phyloP scores from a whole-genome alignment of 805 yeast genomes.

The Kazachstania martiniae region DNA sequence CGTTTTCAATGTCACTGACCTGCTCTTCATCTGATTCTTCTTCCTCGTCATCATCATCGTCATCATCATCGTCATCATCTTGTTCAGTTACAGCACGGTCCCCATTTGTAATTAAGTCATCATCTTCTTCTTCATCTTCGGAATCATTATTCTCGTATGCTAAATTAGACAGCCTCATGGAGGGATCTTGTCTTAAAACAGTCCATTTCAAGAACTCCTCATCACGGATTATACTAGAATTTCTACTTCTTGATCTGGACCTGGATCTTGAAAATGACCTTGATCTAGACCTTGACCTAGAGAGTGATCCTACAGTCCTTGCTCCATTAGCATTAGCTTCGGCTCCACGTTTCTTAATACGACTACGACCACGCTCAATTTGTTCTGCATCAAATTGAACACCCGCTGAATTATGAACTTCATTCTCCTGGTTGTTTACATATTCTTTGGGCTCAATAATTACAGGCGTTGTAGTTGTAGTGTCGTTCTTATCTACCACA shows the following conservation, averaged over 20 bases:
- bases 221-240: conserved; percentile 17
- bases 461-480: neutral
- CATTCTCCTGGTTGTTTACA: too few relatives aligned
- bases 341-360: conserved; percentile 14
- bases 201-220: conserved; percentile 47
- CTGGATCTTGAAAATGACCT: conserved; percentile 8
- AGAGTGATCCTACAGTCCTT: conserved; percentile 5
- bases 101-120: conserved; percentile 5
- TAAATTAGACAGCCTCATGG: conserved; percentile 42
- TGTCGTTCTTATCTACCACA: neutral
- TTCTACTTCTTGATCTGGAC: conserved; percentile 25
- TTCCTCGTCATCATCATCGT: conserved; percentile 6
- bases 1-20: conserved; percentile 29
- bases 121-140: conserved; percentile 9
- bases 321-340: conserved; percentile 1
- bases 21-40: conserved; percentile 33
- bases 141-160: conserved; percentile 3
- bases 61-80: conserved; percentile 8
- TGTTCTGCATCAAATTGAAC: conserved; percentile 24
- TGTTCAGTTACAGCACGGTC: too few relatives aligned
- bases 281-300: conserved; percentile 10
- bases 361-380: conserved; percentile 21
- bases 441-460: too few relatives aligned
- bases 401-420: conserved; percentile 3
- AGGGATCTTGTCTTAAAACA: conserved; percentile 64